These are phyloP conservation scores for Phalaenopsis aphrodite DNA, from an alignment of 106 monocot genomes.

Conservation along the genomic window DNA sequence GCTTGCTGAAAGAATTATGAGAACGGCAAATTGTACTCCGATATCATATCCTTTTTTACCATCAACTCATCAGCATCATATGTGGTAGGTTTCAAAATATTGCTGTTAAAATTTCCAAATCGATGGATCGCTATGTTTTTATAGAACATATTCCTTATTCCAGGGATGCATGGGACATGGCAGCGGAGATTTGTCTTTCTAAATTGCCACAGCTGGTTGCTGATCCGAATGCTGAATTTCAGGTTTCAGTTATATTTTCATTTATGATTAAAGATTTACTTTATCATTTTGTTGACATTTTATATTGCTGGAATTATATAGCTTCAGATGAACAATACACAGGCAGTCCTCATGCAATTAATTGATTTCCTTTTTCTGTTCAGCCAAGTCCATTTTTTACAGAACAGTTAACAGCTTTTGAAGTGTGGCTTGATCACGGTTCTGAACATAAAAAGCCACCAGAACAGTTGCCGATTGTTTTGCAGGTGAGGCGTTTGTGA, in stretches of 20 bases:
- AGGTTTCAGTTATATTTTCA: conserved; percentile 33
- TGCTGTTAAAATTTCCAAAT: not conserved
- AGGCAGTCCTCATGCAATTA: not conserved
- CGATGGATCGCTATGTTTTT: not conserved
- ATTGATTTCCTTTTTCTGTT: conserved; percentile 7
- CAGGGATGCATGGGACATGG: conserved; percentile 99
- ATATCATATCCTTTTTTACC: conserved; percentile 74
- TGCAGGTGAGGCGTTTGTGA: conserved; percentile 53
- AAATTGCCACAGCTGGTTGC: conserved; percentile 74
- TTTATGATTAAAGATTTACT: not conserved
- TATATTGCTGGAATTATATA: not conserved
- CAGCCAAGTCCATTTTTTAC: conserved; percentile 97
- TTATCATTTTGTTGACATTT: not conserved
- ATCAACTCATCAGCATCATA: conserved; percentile 96
- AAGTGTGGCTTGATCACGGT: conserved; percentile 97
- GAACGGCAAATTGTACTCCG: conserved; percentile 92
- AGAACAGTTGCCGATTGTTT: conserved; percentile 94
- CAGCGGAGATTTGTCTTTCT: conserved; percentile 86
- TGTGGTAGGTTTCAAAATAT: conserved; percentile 48
- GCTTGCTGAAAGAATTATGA: conserved; percentile 92
- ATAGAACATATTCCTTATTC: not conserved
- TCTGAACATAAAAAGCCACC: conserved; percentile 94
- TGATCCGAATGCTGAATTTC: conserved; percentile 84
- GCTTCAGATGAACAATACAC: not conserved
- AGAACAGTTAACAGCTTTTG: conserved; percentile 97